These are phyloP conservation scores for Trichoderma gamsii DNA, from an alignment of 495 filamentous ascomycete species.

Conservation along the genomic window DNA sequence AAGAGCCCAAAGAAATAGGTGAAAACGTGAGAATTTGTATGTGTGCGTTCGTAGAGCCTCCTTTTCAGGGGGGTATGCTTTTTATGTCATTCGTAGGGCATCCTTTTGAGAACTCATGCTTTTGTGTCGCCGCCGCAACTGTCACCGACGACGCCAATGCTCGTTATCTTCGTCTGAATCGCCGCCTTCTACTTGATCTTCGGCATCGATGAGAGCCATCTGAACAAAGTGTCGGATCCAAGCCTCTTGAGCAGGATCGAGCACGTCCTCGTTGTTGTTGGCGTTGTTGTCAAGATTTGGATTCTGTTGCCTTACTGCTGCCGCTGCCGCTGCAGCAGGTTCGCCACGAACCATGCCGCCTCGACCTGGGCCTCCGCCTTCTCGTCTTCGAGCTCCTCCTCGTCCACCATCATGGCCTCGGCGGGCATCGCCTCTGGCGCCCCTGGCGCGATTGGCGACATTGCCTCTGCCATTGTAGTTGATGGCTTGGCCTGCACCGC, in stretches of 20 bases:
- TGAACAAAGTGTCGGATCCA: conserved; percentile 51
- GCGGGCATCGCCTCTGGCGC: conserved; percentile 18
- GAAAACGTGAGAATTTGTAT: background rate
- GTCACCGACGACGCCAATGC: conserved; percentile 17
- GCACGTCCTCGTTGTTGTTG: conserved; percentile 15
- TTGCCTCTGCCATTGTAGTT: background rate
- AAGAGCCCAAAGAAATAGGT: no score
- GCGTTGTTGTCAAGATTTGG: conserved; percentile 4
- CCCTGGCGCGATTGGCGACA: conserved; percentile 16
- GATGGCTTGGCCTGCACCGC: background rate
- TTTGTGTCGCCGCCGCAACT: background rate
- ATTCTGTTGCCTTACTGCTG: background rate
- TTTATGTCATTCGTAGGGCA: background rate
- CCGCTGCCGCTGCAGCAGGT: background rate
- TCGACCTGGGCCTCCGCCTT: conserved; percentile 18
- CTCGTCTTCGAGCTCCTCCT: conserved; percentile 19
- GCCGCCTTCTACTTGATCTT: conserved; percentile 35
- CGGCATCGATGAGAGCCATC: conserved; percentile 47
- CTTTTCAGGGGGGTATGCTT: background rate
- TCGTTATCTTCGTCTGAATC: conserved; percentile 33
- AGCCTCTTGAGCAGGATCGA: conserved; percentile 35
- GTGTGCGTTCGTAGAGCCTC: background rate
- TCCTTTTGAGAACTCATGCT: background rate
- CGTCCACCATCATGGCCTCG: conserved; percentile 15
- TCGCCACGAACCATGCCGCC: background rate